A percentile compares a stretch with the other conserved stretches of the same genome.
phyloP scores from a whole-genome alignment of 495 filamentous ascomycete species.

The Opeltia flavorubescens region DNA sequence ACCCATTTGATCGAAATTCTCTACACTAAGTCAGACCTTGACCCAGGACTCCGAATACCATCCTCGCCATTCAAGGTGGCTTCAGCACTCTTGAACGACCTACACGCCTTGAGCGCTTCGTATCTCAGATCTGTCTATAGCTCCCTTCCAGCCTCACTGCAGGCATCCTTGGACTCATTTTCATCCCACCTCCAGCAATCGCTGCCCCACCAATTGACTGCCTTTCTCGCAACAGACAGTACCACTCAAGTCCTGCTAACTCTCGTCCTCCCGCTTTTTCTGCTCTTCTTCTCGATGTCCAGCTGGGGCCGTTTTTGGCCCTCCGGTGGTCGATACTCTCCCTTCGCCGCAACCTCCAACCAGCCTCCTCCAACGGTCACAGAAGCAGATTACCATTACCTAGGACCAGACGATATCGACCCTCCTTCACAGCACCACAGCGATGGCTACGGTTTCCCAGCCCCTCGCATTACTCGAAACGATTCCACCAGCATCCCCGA shows the following conservation, averaged over 20 bases:
- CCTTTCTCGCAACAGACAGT: background rate
- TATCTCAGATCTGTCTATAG: slow-evolving; percentile 39
- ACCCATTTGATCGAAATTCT: slow-evolving; percentile 27
- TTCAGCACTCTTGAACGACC: slow-evolving; percentile 34
- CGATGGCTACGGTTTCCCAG: slow-evolving; percentile 23
- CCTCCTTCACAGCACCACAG: slow-evolving; percentile 20
- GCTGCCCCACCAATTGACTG: slow-evolving; percentile 26
- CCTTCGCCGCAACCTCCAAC: slow-evolving; percentile 26
- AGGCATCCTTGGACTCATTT: slow-evolving; percentile 23
- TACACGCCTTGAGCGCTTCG: slow-evolving; percentile 22
- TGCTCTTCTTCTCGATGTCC: slow-evolving; percentile 31
- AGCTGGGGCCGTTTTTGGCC: slow-evolving; percentile 46
- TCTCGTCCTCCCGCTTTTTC: slow-evolving; percentile 35
- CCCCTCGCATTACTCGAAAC: slow-evolving; percentile 12
- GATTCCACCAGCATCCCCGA: slow-evolving; percentile 38
- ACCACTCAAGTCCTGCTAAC: slow-evolving; percentile 26
- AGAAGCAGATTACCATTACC: slow-evolving; percentile 71
- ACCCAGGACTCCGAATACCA: too few relatives aligned
- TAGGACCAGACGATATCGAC: slow-evolving; percentile 55
- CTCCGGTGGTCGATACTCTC: slow-evolving; percentile 37
- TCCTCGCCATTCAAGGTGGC: slow-evolving; percentile 28
- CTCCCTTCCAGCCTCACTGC: slow-evolving; percentile 35
- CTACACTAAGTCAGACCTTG: background rate
- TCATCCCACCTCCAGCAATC: slow-evolving; percentile 23
- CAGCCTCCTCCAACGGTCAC: slow-evolving; percentile 41